Conservation (phyloP, 2,329 filamentous ascomycete genomes). For the Epichloe hybrida region DNA sequence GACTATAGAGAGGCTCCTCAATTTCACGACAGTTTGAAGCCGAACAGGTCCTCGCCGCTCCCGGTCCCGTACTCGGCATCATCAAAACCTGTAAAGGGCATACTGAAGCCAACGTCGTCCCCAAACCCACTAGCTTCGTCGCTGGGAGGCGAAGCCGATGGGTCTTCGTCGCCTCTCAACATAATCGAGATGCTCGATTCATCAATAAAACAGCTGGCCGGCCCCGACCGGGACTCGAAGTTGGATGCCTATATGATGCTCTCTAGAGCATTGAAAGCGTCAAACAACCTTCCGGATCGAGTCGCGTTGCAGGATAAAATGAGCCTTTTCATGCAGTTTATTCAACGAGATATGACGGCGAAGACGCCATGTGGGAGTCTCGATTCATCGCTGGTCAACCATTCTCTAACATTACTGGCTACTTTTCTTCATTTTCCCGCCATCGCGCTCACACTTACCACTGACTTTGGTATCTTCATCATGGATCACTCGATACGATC, state of each 20-base stretch:
- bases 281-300: conserved; percentile 66
- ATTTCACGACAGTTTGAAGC: conserved; percentile 25
- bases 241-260: conserved; percentile 81
- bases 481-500: conserved; percentile 67
- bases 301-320: conserved; percentile 65
- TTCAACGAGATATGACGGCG: conserved; percentile 64
- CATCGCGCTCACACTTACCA: conserved; percentile 54
- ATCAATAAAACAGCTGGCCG: conserved; percentile 65
- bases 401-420: conserved; percentile 64
- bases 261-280: conserved; percentile 61
- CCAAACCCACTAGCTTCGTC: conserved; percentile 30
- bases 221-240: conserved; percentile 55
- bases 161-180: conserved; percentile 29
- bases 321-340: conserved; percentile 63
- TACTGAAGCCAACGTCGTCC: conserved; percentile 59
- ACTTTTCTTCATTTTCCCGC: conserved; percentile 63
- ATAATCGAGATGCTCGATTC: conserved; percentile 77
- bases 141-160: conserved; percentile 28
- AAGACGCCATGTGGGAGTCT: conserved; percentile 39
- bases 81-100: conserved; percentile 45
- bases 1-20: conserved; percentile 41
- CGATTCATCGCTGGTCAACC: conserved; percentile 60
- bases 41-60: conserved; percentile 25
- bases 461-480: conserved; percentile 68
- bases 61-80: conserved; percentile 24